Evolutionary conservation across 768 basidiomycete species (phyloP).

Genomic region (Naematelia aurantialba): DNA sequence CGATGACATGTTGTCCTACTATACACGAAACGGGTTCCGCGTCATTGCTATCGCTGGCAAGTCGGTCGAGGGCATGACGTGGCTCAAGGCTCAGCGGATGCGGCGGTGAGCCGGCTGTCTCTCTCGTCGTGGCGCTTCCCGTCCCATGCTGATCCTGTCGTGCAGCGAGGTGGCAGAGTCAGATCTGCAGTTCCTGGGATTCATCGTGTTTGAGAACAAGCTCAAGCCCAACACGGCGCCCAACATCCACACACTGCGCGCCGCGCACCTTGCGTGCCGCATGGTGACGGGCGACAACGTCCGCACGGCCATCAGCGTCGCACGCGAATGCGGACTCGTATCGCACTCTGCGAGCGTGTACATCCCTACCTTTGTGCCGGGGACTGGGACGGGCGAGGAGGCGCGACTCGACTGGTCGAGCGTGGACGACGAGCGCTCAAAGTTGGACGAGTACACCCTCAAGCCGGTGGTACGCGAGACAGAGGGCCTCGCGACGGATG

Average conservation of each 20-base stretch:
- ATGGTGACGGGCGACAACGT: slow-evolving; percentile 99
- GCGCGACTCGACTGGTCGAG: slow-evolving; percentile 82
- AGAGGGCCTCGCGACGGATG: slow-evolving; percentile 60
- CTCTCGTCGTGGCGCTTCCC: background rate
- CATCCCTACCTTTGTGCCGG: slow-evolving; percentile 70
- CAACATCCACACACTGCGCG: slow-evolving; percentile 79
- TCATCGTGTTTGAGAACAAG: slow-evolving; percentile 98
- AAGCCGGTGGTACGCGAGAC: slow-evolving; percentile 68
- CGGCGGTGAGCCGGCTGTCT: slow-evolving; percentile 63
- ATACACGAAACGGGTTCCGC: slow-evolving; percentile 92
- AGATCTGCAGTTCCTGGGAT: slow-evolving; percentile 79
- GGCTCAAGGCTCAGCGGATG: slow-evolving; percentile 96
- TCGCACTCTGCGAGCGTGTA: slow-evolving; percentile 86
- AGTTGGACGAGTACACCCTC: slow-evolving; percentile 81
- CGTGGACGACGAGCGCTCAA: slow-evolving; percentile 80
- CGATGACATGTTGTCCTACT: slow-evolving; percentile 91
- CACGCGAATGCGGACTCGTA: slow-evolving; percentile 84
- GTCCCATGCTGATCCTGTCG: slow-evolving; percentile 4
- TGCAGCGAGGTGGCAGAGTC: slow-evolving; percentile 89
- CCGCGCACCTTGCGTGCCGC: slow-evolving; percentile 84
- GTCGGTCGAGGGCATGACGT: slow-evolving; percentile 84
- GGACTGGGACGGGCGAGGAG: slow-evolving; percentile 54
- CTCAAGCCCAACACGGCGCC: slow-evolving; percentile 86
- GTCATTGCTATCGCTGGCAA: slow-evolving; percentile 98
- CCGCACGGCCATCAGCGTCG: slow-evolving; percentile 93